Conservation (phyloP, 2,329 filamentous ascomycete species). For the Aspergillus tanneri region DNA sequence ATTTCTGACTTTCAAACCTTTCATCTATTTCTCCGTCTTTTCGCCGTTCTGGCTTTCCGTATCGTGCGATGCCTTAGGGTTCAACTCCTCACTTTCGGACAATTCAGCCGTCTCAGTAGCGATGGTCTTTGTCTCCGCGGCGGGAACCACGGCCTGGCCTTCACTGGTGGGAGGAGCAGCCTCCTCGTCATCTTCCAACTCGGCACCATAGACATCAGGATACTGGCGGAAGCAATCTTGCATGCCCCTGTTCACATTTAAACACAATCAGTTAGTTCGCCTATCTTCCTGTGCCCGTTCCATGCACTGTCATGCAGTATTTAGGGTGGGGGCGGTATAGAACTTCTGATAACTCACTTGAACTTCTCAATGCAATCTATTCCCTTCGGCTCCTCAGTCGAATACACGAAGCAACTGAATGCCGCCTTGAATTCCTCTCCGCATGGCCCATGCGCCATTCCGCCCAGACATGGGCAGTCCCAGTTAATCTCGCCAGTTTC, state of each 20-base stretch:
- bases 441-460: constrained; percentile 95
- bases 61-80: constrained; percentile 54
- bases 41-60: constrained; percentile 28
- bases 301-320: no score
- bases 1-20: neutral
- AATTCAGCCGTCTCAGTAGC: constrained; percentile 23
- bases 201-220: constrained; percentile 88
- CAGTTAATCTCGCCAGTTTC: constrained; percentile 99
- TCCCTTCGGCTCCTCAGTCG: constrained; percentile 90
- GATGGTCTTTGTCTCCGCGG: constrained; percentile 26
- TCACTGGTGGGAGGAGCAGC: constrained; percentile 35
- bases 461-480: constrained; percentile 96
- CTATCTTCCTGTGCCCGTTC: no score
- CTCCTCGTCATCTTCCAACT: constrained; percentile 72
- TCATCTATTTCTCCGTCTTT: constrained; percentile 21
- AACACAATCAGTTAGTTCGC: constrained; percentile 31
- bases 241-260: constrained; percentile 68
- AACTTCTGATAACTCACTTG: constrained; percentile 72
- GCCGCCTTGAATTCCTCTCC: constrained; percentile 93
- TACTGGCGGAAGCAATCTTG: constrained; percentile 93
- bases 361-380: constrained; percentile 98
- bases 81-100: constrained; percentile 44
- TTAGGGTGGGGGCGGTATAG: no score
- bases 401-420: constrained; percentile 98
- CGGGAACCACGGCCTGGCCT: constrained; percentile 17